Evolutionary conservation across 2,329 filamentous ascomycete species (phyloP), one percentile per base, ranked within the genome.

Genomic region (Helotiales sp.): DNA sequence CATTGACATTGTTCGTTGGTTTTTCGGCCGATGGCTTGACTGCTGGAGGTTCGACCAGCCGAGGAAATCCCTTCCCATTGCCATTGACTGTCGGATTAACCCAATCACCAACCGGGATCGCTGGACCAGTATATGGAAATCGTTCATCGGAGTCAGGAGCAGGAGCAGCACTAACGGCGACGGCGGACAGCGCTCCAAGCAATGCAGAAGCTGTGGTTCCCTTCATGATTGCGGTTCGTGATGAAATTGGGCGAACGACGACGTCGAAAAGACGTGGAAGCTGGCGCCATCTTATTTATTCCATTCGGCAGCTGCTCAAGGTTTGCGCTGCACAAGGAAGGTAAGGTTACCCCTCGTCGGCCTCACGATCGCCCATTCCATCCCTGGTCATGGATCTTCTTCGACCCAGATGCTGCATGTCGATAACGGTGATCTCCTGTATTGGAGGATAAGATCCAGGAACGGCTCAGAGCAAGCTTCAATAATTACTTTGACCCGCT

Each of bases 1-100:
- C 79, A 60, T 82, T 81, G 67, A 82, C 67, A 53, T 81, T 82
- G 71, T 81, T 82, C 38, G 71, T 76, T 6, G 79, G 76, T 47
- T 77, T 75, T 9, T 61, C 59, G 6, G 66, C 70, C 25, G 69
- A 69, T 3, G 79, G 79, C 61, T 72, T 76, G 17, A 81, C 79
- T 2, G 79, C 79, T 9, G 79, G 79, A 36, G 76, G 67, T 65
- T 81, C 79, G 9, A 79, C 74, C 3, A 81, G 70, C 46, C 79
- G 78, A 19, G 74, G 73, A 60, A 78, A 81, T 1, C 79, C 79
- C 58, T 79, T 80, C 30, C 78, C 79, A 62, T 81, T 80, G 63
- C 79, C 79, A 63, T 80, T 79, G 69, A 79, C 64, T 10, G 75
- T 78, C 2, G 70, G 72, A 64, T 81, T 74, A 46, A 80, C 77